Evolutionary conservation across 305 asterid genomes (phyloP), one percentile per base, ranked within the genome.

Genomic region (Fraxinus latifolia): DNA sequence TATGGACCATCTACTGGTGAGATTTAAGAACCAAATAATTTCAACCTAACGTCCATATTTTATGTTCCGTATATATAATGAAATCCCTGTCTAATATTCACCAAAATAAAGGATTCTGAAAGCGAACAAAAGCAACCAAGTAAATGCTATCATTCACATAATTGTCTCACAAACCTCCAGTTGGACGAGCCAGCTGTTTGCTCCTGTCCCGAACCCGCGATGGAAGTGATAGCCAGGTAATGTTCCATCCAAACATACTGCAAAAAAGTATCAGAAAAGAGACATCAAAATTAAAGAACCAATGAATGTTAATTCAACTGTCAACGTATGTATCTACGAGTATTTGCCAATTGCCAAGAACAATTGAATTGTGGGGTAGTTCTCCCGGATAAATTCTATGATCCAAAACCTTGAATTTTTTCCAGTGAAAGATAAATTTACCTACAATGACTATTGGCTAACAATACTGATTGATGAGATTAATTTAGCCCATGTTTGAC

Each of bases 161-260:
- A 32, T 77, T 32, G 75, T 37, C 25, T 23, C 36, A 67, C 90
- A 6, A 77, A 89, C 92, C 93, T 90, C 93, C 71, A 90, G 81
- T 21, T 85, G 82, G 50, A 90, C 25, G 25, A 90, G 84, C 93
- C 93, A 90, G 84, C 88, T 90, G 76, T 84, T 86, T 19, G 87
- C 82, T 39, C 93, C 91, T 8, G 76, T 68, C 75, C 93, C 90
- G 21, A 47, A 87, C 74, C 93, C 93, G 27, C 78, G 89, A 78
- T 90, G 87, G 60, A 88, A 80, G 81, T 90, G 93, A 82, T 90
- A 90, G 60, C 86, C 93, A 5, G 93, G 93, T 25, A 78, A 14
- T 1, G 89, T 77, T 78, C 93, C 93, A 84, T 90, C 93, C 85
- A 88, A 77, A 81, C 93, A 90, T n/a, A 90, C 93, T 90, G 87